phyloP scores from a whole-genome alignment of 257 asterid genomes.

The Fraxinus americana region DNA sequence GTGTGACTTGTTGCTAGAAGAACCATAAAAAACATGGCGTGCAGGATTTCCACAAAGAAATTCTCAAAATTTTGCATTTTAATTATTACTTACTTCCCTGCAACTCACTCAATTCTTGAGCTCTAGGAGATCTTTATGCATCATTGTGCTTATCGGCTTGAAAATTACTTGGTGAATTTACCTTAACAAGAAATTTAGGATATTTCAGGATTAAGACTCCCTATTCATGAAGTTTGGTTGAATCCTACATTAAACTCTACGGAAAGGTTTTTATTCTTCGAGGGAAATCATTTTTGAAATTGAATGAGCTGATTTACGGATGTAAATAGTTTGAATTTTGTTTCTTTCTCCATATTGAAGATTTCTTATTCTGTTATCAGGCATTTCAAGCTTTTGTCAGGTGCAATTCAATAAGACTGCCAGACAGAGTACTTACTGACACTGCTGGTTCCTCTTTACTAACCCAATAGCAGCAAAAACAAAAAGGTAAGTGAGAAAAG shows the following conservation, averaged over 20 bases:
- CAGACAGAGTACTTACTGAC: background rate
- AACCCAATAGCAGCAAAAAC: background rate
- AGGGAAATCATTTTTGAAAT: too few relatives aligned
- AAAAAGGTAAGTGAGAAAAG: background rate
- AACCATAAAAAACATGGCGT: background rate
- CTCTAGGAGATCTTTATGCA: background rate
- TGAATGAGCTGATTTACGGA: background rate
- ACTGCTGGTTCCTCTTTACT: background rate
- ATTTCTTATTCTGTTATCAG: background rate
- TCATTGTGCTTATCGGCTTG: background rate
- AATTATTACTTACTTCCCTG: background rate
- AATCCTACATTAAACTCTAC: background rate
- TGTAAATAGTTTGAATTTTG: background rate
- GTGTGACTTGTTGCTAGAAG: background rate
- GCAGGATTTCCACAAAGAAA: background rate
- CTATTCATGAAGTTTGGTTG: background rate
- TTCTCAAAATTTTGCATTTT: background rate
- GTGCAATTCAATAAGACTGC: background rate
- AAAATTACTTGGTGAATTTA: background rate
- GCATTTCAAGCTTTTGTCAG: background rate
- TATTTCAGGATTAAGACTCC: background rate
- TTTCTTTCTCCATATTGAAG: background rate
- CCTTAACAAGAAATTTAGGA: background rate
- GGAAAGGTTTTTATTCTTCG: background rate
- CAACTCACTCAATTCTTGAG: background rate